Percentiles rank a stretch among this genome's conserved stretches.
These are phyloP conservation scores for Pelargonium fulgidum DNA, from an alignment of 441 rosid genomes.

Conservation along the genomic window DNA sequence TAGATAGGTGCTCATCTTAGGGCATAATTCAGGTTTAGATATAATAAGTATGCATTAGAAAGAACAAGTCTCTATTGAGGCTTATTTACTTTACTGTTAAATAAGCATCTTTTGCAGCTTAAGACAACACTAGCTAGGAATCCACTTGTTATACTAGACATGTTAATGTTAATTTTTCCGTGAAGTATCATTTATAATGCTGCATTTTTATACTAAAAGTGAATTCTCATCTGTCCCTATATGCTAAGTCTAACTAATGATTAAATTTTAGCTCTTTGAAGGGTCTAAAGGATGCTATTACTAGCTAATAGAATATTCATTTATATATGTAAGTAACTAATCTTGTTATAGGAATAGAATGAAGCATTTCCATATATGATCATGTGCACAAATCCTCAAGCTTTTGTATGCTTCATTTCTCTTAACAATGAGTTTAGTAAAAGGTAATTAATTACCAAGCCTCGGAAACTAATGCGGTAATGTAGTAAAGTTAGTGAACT, in stretches of 20 bases:
- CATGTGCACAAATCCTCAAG: too few relatives aligned
- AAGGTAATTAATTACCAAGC: background rate
- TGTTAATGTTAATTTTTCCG: constrained; percentile 7
- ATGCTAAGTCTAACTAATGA: background rate
- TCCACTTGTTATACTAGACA: constrained; percentile 1
- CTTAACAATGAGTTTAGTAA: background rate
- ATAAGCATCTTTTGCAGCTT: constrained; percentile 14
- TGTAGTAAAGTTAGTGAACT: constrained; percentile 3
- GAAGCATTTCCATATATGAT: too few relatives aligned
- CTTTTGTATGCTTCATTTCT: too few relatives aligned
- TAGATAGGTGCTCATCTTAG: background rate
- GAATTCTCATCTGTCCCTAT: background rate
- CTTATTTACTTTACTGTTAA: constrained; percentile 1
- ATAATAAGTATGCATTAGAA: constrained; percentile 6
- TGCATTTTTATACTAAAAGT: constrained; percentile 2
- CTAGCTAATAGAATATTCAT: too few relatives aligned
- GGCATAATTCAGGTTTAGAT: too few relatives aligned
- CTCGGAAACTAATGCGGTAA: background rate
- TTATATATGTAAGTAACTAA: too few relatives aligned
- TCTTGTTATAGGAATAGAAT: too few relatives aligned
- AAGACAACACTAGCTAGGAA: constrained; percentile 4
- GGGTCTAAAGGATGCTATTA: too few relatives aligned
- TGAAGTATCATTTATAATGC: constrained; percentile 8
- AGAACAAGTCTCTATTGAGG: background rate
- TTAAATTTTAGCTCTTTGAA: too few relatives aligned